Conservation (phyloP, 2,329 filamentous ascomycete species). For the Aspergillus persii region DNA sequence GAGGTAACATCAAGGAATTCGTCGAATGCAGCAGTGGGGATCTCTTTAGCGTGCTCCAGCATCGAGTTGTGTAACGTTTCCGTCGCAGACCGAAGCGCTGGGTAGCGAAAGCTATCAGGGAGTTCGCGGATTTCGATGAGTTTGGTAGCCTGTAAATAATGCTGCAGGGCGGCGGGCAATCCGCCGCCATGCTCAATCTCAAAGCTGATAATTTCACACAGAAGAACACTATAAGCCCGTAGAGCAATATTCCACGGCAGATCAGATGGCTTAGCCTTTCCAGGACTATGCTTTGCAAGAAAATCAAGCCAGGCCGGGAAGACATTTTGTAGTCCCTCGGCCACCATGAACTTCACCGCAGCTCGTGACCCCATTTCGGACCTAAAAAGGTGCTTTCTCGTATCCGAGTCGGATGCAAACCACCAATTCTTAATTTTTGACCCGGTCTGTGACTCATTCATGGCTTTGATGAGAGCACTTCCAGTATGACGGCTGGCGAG, state of each 20-base stretch:
- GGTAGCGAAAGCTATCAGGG: constrained; percentile 1
- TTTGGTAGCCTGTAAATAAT: constrained; percentile 28
- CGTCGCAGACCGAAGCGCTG: constrained; percentile 23
- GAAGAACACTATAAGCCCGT: constrained; percentile 24
- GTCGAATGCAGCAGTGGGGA: constrained; percentile 33
- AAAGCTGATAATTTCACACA: constrained; percentile 32
- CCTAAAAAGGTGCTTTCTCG: constrained; percentile 31
- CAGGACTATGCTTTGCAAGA: constrained; percentile 27
- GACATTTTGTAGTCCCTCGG: constrained; percentile 34
- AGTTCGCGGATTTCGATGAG: no score
- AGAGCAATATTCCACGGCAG: constrained; percentile 20
- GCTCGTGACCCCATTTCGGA: constrained; percentile 21
- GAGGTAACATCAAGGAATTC: constrained; percentile 27
- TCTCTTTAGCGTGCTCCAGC: constrained; percentile 11
- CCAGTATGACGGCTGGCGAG: constrained; percentile 24
- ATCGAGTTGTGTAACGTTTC: background rate
- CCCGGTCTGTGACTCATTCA: constrained; percentile 35
- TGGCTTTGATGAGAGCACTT: constrained; percentile 22
- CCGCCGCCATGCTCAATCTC: constrained; percentile 36
- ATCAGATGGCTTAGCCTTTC: constrained; percentile 18
- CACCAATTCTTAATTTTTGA: constrained; percentile 41
- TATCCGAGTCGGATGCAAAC: constrained; percentile 34
- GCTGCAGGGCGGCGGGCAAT: constrained; percentile 29
- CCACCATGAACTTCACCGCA: constrained; percentile 40
- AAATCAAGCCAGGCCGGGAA: constrained; percentile 37